phyloP scores from a whole-genome alignment of 495 filamentous ascomycete genomes.

The Aspergillus biplanus region DNA sequence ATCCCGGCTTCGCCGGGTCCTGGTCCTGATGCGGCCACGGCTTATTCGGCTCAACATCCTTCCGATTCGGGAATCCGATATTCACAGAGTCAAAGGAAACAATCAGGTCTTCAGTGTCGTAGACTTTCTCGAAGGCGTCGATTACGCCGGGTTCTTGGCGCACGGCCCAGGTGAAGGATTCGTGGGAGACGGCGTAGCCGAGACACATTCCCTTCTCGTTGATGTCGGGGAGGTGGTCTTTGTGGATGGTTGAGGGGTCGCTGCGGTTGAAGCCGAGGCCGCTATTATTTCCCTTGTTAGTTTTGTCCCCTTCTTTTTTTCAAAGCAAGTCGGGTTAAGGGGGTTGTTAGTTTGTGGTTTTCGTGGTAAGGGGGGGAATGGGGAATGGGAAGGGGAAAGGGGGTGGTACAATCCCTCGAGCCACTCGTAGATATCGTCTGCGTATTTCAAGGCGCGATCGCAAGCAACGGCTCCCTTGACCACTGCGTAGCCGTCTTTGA shows the following conservation, averaged over 20 bases:
- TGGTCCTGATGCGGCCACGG: slow-evolving; percentile 16
- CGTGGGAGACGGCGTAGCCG: slow-evolving; percentile 42
- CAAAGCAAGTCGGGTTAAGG: too few relatives aligned
- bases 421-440: slow-evolving; percentile 40
- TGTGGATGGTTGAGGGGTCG: slow-evolving; percentile 38
- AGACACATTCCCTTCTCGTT: slow-evolving; percentile 47
- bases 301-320: too few relatives aligned
- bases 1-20: slow-evolving; percentile 10
- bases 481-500: slow-evolving; percentile 7
- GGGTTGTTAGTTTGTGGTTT: background rate
- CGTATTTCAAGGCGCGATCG: slow-evolving; percentile 36
- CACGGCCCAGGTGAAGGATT: slow-evolving; percentile 45
- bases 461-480: slow-evolving; percentile 13
- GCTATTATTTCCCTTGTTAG: too few relatives aligned
- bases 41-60: slow-evolving; percentile 9
- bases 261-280: slow-evolving; percentile 41
- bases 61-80: slow-evolving; percentile 39
- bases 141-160: slow-evolving; percentile 45
- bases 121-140: slow-evolving; percentile 43
- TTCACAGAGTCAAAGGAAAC: slow-evolving; percentile 50
- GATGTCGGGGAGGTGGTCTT: slow-evolving; percentile 41
- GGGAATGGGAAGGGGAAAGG: background rate
- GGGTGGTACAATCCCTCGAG: slow-evolving; percentile 38
- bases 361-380: background rate
- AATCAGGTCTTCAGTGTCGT: slow-evolving; percentile 42